These are phyloP conservation scores for Colletotrichum orchidophilum DNA, from an alignment of 2,329 filamentous ascomycete species.

Conservation along the genomic window DNA sequence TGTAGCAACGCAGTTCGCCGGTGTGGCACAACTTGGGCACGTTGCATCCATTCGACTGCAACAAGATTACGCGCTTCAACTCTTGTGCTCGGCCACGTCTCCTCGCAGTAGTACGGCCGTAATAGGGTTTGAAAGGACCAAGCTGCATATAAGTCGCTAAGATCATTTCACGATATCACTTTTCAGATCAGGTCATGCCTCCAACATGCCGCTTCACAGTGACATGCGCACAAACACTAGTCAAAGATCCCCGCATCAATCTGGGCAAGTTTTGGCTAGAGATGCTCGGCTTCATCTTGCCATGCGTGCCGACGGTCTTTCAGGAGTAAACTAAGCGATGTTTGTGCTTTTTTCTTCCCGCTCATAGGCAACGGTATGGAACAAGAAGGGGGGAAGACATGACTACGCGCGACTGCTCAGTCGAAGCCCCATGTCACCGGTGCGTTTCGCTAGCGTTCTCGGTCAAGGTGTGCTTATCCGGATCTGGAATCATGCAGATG, in stretches of 20 bases:
- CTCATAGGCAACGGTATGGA: not conserved
- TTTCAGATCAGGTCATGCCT: constrained; percentile 14
- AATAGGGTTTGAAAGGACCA: constrained; percentile 9
- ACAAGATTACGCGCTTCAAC: constrained; percentile 14
- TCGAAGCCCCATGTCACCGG: not conserved
- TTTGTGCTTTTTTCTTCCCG: not conserved
- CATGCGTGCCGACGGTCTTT: not conserved
- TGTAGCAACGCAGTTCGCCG: constrained; percentile 4
- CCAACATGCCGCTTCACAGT: not conserved
- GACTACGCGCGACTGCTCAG: not conserved
- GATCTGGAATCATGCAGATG: constrained; percentile 1
- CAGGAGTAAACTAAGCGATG: not conserved
- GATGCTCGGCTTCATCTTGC: not conserved
- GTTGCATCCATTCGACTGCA: constrained; percentile 14
- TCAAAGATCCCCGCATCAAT: not conserved
- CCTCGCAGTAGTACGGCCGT: not conserved
- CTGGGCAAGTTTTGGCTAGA: not conserved
- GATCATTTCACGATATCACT: not conserved
- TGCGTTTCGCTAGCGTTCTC: not conserved
- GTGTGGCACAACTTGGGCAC: not conserved
- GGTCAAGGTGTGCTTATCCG: constrained; percentile 2
- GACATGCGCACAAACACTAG: not conserved
- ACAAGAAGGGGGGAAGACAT: not conserved
- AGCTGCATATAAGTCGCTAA: constrained; percentile 9
- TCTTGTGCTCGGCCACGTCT: not conserved